Base-by-base conservation (phyloP, 2,329 filamentous ascomycete species). In the Purpureocillium lavendulum region DNA sequence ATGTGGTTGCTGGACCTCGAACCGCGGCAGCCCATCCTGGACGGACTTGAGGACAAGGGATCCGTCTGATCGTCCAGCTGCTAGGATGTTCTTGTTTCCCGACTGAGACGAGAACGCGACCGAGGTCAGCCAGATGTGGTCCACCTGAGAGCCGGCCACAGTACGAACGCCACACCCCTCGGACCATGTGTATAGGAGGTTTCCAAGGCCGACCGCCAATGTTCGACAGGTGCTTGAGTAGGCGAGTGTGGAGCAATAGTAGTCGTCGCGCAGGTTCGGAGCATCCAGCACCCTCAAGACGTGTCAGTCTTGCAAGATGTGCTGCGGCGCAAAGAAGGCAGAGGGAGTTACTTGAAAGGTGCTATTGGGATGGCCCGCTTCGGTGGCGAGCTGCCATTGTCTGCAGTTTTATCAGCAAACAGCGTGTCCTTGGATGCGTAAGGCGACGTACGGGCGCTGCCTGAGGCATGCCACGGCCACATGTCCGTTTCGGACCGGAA, bases 221-320 rank as follows among this genome's bases (percentile, higher is more conserved):
- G 82, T 85, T 39, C 84, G 76, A 37, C 79, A 75, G 7, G 77
- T 84, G 31, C 73, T 61, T 0, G 84, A 94, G 59, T 95, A 97
- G 9, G 92, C 87, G 39, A 98, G 71, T 3, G 89, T 73, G 0
- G 89, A 92, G 62, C 88, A 96, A 58, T 98, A 98, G 58, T 89
- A 98, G 60, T 98, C 90, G 52, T 97, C 88, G 41, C 87, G 80
- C n/a, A 97, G 69, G 38, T 80, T 77, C 3, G 89, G 88, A 8
- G 90, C 90, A 62, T 96, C 87, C 5, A 98, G 71, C 7, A 96
- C 84, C 64, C 80, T 84, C 34, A 44, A 33, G 7, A 15, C 4
- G 8, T 2, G 24, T 24, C 13, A 34, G 14, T 24, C 11, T 26
- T n/a, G n/a, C n/a, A n/a, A n/a, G n/a, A n/a, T n/a, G n/a, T n/a